Evolutionary conservation across 78 protist genomes (phyloP).

Genomic region (Tieghemostelium lacteum): DNA sequence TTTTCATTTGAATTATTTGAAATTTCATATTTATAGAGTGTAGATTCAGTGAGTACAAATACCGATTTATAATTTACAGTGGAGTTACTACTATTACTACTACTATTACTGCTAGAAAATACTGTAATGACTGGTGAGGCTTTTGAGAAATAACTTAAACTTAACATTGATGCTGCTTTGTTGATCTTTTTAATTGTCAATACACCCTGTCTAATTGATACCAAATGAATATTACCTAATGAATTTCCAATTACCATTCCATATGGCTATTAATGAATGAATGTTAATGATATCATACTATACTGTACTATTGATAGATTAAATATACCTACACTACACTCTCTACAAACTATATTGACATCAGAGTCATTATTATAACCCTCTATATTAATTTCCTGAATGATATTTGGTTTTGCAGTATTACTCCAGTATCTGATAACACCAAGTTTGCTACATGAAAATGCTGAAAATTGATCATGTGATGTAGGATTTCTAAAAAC

Average conservation of each 20-base stretch:
- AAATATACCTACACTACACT: neutral
- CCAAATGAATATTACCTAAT: slow-evolving; percentile 32
- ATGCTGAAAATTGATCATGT: slow-evolving; percentile 30
- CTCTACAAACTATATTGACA: neutral
- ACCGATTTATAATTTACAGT: neutral
- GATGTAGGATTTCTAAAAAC: slow-evolving; percentile 6
- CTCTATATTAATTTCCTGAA: slow-evolving; percentile 36
- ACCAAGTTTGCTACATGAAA: slow-evolving; percentile 1
- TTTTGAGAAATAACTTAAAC: slow-evolving; percentile 33
- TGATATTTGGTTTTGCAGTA: slow-evolving; percentile 27
- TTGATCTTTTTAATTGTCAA: slow-evolving; percentile 32
- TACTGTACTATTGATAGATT: neutral
- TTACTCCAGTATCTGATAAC: slow-evolving; percentile 37
- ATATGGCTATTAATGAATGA: slow-evolving; percentile 17
- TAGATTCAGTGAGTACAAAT: slow-evolving; percentile 45
- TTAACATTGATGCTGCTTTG: slow-evolving; percentile 47
- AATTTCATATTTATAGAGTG: slow-evolving; percentile 55
- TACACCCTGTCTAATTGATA: neutral
- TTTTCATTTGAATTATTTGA: slow-evolving; percentile 10
- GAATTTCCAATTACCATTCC: slow-evolving; percentile 54
- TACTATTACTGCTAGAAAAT: neutral
- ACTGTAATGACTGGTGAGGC: slow-evolving; percentile 32
- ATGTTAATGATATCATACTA: neutral
- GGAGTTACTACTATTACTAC: neutral
- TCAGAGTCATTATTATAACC: neutral